Conservation (phyloP, 2,329 filamentous ascomycete species). For the Claviceps capensis region DNA sequence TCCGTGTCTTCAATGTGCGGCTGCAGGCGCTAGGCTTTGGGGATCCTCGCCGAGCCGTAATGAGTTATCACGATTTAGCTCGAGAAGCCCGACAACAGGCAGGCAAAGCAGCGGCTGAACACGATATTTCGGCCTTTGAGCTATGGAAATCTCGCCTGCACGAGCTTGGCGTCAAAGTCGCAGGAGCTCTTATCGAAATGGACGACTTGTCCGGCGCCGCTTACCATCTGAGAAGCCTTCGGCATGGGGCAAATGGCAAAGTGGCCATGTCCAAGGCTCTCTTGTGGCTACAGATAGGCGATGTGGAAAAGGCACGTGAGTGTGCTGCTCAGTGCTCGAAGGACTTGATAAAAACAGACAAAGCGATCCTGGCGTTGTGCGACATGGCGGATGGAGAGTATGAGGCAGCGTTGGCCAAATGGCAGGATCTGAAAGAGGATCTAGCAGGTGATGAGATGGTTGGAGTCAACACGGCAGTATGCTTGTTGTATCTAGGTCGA, state of each 20-base stretch:
- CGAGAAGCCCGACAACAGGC: conserved; percentile 57
- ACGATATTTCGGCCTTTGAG: conserved; percentile 40
- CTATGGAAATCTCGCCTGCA: conserved; percentile 60
- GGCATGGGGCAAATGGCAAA: conserved; percentile 23
- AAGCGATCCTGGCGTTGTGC: conserved; percentile 52
- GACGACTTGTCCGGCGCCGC: conserved; percentile 72
- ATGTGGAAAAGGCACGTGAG: conserved; percentile 51
- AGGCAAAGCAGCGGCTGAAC: conserved; percentile 26
- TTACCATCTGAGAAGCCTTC: conserved; percentile 53
- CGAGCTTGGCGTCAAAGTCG: conserved; percentile 59
- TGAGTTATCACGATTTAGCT: conserved; percentile 81
- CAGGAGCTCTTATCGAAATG: conserved; percentile 65
- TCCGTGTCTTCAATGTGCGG: conserved; percentile 70
- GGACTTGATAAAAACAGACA: conserved; percentile 23
- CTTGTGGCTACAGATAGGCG: conserved; percentile 66
- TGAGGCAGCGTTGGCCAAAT: conserved; percentile 45
- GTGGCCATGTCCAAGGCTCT: conserved; percentile 43
- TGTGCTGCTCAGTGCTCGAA: conserved; percentile 27
- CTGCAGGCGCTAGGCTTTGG: conserved; percentile 77
- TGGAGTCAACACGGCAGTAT: conserved; percentile 72
- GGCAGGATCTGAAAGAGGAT: conserved; percentile 36
- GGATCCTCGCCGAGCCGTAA: conserved; percentile 71
- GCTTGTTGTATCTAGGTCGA: conserved; percentile 65
- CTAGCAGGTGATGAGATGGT: conserved; percentile 50
- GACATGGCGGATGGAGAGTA: conserved; percentile 70